These are phyloP conservation scores for Cicer pinnatifidum DNA, from an alignment of 306 rosid species.

Conservation along the genomic window DNA sequence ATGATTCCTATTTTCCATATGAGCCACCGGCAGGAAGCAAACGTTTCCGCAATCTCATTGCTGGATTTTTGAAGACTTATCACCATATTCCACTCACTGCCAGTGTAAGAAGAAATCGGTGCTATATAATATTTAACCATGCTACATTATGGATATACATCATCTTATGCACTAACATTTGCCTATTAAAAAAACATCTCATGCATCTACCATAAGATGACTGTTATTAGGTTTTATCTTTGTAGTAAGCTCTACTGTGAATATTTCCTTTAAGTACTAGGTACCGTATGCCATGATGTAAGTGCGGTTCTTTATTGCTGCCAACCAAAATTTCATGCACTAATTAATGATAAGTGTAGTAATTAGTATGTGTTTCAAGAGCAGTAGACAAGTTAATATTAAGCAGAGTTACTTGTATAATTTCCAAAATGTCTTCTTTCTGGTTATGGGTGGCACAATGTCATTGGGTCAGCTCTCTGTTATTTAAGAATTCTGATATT, in stretches of 20 bases:
- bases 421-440: conserved; percentile 37
- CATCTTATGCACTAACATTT: not conserved
- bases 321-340: conserved; percentile 19
- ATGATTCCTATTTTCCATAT: conserved; percentile 67
- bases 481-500: conserved; percentile 27
- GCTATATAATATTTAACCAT: conserved; percentile 32
- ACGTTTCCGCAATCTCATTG: conserved; percentile 86
- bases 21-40: conserved; percentile 98
- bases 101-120: conserved; percentile 62
- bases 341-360: conserved; percentile 25
- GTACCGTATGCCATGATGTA: not conserved
- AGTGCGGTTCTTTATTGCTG: conserved; percentile 36
- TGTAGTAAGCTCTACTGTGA: conserved; percentile 26
- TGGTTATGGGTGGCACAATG: conserved; percentile 30
- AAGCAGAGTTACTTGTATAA: conserved; percentile 2
- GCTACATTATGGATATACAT: conserved; percentile 18
- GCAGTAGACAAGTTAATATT: conserved; percentile 37
- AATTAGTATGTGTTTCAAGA: conserved; percentile 13
- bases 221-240: conserved; percentile 2
- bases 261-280: conserved; percentile 24
- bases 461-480: conserved; percentile 12
- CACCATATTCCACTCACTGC: conserved; percentile 83
- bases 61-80: conserved; percentile 91
- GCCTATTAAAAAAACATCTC: not conserved
- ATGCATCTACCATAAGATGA: conserved; percentile 35